A percentile compares a stretch with the other conserved stretches of the same genome.
Conservation (phyloP, 1,284 basidiomycete genomes). For the Boletus subluridellus region DNA sequence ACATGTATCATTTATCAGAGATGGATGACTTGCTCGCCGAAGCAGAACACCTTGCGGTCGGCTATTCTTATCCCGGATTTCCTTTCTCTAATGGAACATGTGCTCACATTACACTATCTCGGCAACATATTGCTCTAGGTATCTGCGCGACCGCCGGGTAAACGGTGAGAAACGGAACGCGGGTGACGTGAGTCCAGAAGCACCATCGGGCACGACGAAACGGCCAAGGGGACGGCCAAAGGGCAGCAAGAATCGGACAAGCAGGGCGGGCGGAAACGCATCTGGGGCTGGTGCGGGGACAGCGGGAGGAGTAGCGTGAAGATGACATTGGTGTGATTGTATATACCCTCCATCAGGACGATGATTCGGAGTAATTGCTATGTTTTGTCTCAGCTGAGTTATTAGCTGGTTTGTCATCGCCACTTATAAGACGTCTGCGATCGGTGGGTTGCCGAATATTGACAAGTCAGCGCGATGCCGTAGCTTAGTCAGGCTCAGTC, state of each 20-base stretch:
- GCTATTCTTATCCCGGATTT: slow-evolving; percentile 5
- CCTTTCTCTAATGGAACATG: slow-evolving; percentile 14
- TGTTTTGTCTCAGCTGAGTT: neutral
- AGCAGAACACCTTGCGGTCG: neutral
- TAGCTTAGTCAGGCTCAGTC: slow-evolving; percentile 12
- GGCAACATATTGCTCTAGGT: slow-evolving; percentile 22
- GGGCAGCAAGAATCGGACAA: slow-evolving; percentile 32
- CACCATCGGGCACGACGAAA: slow-evolving; percentile 33
- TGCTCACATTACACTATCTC: slow-evolving; percentile 16
- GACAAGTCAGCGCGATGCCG: slow-evolving; percentile 12
- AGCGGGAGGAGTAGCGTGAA: slow-evolving; percentile 8
- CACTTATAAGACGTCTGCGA: neutral
- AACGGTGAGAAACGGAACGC: slow-evolving; percentile 34
- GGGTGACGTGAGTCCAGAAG: slow-evolving; percentile 28
- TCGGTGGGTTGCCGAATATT: too few species aligned
- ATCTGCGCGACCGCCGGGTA: slow-evolving; percentile 38
- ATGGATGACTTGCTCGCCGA: neutral
- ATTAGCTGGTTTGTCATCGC: slow-evolving; percentile 1
- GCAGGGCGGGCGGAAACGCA: slow-evolving; percentile 19
- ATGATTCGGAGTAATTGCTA: neutral
- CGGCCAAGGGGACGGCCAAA: slow-evolving; percentile 52
- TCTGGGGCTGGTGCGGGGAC: slow-evolving; percentile 6
- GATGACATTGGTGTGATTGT: slow-evolving; percentile 2
- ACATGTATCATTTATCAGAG: neutral
- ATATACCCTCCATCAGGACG: slow-evolving; percentile 2